Evolutionary conservation across 305 asterid species (phyloP).

Genomic region (Withania somnifera): DNA sequence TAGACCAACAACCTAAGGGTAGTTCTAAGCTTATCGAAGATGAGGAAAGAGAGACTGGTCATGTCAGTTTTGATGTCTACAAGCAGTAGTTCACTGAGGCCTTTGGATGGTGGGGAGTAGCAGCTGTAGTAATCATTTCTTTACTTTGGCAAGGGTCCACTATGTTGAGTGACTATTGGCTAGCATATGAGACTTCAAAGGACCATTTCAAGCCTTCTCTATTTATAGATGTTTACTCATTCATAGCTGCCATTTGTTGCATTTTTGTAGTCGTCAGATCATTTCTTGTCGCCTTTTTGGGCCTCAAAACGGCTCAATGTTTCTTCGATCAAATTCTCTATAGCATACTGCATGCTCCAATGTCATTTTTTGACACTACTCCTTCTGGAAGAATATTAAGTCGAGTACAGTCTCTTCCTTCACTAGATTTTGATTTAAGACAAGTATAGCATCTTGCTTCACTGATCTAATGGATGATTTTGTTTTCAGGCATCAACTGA

Average conservation of each 20-base stretch:
- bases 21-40: constrained; percentile 51
- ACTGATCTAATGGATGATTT: not conserved
- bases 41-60: constrained; percentile 59
- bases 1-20: constrained; percentile 17
- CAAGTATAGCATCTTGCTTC: not conserved
- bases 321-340: constrained; percentile 38
- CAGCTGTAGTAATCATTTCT: constrained; percentile 24
- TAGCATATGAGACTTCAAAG: constrained; percentile 56
- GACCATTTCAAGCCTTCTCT: constrained; percentile 24
- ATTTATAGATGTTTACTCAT: constrained; percentile 34
- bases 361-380: constrained; percentile 84
- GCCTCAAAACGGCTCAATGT: constrained; percentile 44
- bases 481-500: constrained; percentile 50
- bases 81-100: constrained; percentile 44
- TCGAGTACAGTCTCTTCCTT: constrained; percentile 30
- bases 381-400: constrained; percentile 74
- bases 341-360: constrained; percentile 63
- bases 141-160: constrained; percentile 31
- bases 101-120: constrained; percentile 58
- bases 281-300: constrained; percentile 19
- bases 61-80: constrained; percentile 39
- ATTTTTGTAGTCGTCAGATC: constrained; percentile 23
- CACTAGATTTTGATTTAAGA: not conserved
- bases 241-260: constrained; percentile 24
- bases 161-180: constrained; percentile 57